Conservation (phyloP, 345 rosid genomes). For the Orychophragmus violaceus region DNA sequence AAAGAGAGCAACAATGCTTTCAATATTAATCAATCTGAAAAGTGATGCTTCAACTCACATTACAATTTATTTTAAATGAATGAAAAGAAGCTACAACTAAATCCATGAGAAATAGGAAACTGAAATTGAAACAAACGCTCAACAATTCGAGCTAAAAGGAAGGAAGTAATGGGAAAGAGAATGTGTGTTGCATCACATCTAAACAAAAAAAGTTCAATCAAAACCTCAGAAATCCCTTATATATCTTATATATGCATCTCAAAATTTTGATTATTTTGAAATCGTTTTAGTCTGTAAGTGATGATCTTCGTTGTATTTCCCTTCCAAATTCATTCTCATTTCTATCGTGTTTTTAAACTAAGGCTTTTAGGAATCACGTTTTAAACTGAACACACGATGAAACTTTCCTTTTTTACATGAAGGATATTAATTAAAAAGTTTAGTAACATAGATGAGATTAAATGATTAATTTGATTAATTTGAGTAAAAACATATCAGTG, state of each 20-base stretch:
- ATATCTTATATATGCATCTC: not conserved
- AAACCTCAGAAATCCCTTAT: not conserved
- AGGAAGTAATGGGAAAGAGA: too few relatives aligned
- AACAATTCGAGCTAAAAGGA: too few relatives aligned
- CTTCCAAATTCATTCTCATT: not conserved
- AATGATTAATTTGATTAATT: not conserved
- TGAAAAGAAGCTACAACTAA: too few relatives aligned
- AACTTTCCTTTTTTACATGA: not conserved
- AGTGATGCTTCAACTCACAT: too few relatives aligned
- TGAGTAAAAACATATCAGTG: too few relatives aligned
- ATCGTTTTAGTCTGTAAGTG: not conserved
- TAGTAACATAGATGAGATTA: not conserved
- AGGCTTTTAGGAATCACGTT: not conserved
- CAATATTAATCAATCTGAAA: too few relatives aligned
- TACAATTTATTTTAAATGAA: too few relatives aligned
- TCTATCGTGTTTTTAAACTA: not conserved
- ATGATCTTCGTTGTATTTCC: not conserved
- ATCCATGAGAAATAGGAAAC: too few relatives aligned
- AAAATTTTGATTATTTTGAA: not conserved
- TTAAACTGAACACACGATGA: not conserved
- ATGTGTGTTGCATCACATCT: too few relatives aligned
- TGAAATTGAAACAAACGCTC: too few relatives aligned
- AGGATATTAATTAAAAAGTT: not conserved
- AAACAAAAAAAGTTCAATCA: not conserved
- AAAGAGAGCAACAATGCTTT: too few relatives aligned